These are phyloP conservation scores for Sechiopsis laciniata DNA, from an alignment of 306 rosid species.

Conservation along the genomic window DNA sequence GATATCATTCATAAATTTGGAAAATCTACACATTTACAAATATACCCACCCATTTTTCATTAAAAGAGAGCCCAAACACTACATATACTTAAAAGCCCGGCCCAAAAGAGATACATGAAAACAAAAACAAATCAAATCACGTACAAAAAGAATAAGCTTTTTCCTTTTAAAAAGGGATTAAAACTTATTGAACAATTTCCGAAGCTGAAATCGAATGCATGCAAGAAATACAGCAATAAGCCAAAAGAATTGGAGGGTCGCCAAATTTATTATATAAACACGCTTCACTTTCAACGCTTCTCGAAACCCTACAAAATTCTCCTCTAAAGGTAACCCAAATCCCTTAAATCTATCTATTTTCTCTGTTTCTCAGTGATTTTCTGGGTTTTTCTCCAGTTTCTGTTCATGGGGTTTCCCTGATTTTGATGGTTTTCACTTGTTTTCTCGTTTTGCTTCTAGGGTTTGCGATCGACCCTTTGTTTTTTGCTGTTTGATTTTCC, in stretches of 20 bases:
- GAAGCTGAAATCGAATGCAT: constrained; percentile 5
- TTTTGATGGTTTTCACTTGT: not conserved
- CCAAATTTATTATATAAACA: constrained; percentile 2
- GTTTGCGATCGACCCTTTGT: not conserved
- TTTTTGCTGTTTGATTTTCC: not conserved
- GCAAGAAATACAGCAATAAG: constrained; percentile 5
- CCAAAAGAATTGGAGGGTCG: not conserved
- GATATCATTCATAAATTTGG: no score
- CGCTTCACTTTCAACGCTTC: not conserved
- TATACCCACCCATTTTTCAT: no score
- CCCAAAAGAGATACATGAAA: not conserved
- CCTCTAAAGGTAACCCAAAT: not conserved
- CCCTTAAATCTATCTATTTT: not conserved
- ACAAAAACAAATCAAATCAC: not conserved
- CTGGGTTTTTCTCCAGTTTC: not conserved
- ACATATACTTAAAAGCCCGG: not conserved
- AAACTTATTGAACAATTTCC: constrained; percentile 8
- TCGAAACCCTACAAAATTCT: not conserved
- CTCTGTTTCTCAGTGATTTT: not conserved
- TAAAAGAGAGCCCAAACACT: not conserved
- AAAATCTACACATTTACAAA: no score
- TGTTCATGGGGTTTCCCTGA: not conserved
- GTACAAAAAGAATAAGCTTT: not conserved
- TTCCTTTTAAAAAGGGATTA: not conserved
- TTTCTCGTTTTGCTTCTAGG: not conserved